Conservation (phyloP, 257 asterid species). For the Scutellaria baicalensis region DNA sequence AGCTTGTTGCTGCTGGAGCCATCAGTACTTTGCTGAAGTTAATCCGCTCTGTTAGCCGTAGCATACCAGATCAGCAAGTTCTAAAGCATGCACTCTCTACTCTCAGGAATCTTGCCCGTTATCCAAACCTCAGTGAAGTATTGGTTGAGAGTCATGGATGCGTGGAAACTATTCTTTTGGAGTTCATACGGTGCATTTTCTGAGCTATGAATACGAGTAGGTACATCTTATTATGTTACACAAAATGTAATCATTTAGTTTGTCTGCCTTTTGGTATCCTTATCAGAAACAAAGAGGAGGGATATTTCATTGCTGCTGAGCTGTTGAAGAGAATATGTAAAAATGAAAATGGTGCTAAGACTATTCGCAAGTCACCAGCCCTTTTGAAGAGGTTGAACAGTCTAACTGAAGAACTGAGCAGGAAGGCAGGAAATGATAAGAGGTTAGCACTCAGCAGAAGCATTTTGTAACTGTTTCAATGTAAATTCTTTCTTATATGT, state of each 20-base stretch:
- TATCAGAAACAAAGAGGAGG: constrained; percentile 88
- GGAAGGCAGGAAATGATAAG: constrained; percentile 60
- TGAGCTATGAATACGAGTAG: background rate
- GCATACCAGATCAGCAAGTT: constrained; percentile 93
- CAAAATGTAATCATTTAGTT: background rate
- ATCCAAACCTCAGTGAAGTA: constrained; percentile 48
- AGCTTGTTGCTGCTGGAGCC: constrained; percentile 90
- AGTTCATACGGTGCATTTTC: constrained; percentile 48
- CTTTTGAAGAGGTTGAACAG: constrained; percentile 57
- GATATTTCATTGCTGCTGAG: constrained; percentile 75
- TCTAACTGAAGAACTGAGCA: constrained; percentile 63
- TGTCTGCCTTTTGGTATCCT: background rate
- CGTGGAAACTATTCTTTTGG: constrained; percentile 54
- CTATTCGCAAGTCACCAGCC: constrained; percentile 50
- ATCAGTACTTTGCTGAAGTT: constrained; percentile 55
- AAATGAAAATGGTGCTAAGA: constrained; percentile 39
- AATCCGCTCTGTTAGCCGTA: constrained; percentile 79
- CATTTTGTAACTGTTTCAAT: background rate
- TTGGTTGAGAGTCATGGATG: constrained; percentile 48
- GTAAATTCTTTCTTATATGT: background rate
- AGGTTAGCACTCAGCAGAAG: constrained; percentile 32
- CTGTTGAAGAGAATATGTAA: constrained; percentile 63
- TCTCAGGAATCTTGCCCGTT: constrained; percentile 78
- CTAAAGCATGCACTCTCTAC: constrained; percentile 83
- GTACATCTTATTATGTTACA: background rate